Conservation (phyloP, 2,329 filamentous ascomycete genomes). For the Bisporella sp. region DNA sequence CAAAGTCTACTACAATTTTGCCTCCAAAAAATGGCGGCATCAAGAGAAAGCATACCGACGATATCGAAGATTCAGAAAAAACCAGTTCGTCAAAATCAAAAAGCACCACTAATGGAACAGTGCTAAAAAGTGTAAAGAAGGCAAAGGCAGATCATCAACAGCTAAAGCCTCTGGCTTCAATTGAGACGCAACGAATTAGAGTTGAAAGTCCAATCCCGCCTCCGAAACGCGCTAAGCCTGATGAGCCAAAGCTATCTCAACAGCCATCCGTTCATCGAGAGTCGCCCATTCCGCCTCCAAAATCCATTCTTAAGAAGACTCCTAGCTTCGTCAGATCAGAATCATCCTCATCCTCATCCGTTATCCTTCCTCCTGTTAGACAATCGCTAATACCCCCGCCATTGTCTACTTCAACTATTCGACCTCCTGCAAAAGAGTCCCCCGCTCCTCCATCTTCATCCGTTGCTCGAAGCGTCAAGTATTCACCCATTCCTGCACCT, state of each 20-base stretch:
- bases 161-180: conserved; percentile 8
- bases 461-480: background rate
- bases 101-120: conserved; percentile 9
- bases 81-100: conserved; percentile 21
- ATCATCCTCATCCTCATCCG: background rate
- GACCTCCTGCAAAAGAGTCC: background rate
- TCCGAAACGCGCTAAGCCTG: background rate
- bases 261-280: background rate
- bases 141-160: conserved; percentile 15
- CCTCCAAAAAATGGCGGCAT: conserved; percentile 1
- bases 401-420: background rate
- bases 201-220: background rate
- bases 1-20: conserved; percentile 6
- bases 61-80: conserved; percentile 15
- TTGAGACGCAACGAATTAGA: conserved; percentile 1
- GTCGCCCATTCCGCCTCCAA: too few relatives aligned
- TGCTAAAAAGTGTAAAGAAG: conserved; percentile 22
- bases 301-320: background rate
- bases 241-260: background rate
- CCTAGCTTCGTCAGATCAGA: background rate
- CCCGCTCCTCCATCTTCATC: conserved; percentile 1
- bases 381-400: background rate
- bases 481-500: background rate
- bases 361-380: background rate
- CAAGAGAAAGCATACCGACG: conserved; percentile 20